Evolutionary conservation across 176 grass and related monocot genomes (phyloP).

Genomic region (Echinochloa phyllopogon): DNA sequence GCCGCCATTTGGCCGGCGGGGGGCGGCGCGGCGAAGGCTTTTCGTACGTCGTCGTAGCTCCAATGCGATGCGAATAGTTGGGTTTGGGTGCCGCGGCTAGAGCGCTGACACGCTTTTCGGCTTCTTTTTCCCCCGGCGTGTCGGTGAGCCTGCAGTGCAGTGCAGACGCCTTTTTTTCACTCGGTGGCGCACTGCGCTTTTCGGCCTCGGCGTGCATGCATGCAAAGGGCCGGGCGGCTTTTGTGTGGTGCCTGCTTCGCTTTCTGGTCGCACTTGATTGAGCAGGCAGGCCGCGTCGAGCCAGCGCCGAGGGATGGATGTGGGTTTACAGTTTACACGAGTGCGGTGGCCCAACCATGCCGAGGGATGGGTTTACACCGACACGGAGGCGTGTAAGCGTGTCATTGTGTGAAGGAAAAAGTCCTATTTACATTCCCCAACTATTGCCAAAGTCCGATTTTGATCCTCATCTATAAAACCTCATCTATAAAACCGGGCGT

Average conservation of each 20-base stretch:
- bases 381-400: too few relatives aligned
- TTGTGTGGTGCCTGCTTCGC: background rate
- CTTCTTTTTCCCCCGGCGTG: background rate
- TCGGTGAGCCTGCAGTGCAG: too few relatives aligned
- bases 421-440: too few relatives aligned
- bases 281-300: background rate
- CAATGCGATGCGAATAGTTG: background rate
- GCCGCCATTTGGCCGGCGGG: conserved; percentile 17
- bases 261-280: conserved; percentile 28
- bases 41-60: background rate
- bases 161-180: background rate
- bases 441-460: too few relatives aligned
- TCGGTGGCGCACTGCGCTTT: conserved; percentile 13
- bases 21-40: background rate
- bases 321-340: background rate
- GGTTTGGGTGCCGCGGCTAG: background rate
- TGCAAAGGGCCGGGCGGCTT: background rate
- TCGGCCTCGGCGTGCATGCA: background rate
- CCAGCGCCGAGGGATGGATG: background rate
- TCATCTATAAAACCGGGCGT: too few relatives aligned
- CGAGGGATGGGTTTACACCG: background rate
- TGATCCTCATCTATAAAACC: too few relatives aligned
- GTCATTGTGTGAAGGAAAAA: too few relatives aligned
- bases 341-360: background rate
- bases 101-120: background rate